Evolutionary conservation across 352 stramenopile genomes (phyloP).

Genomic region (Pythium sp.): DNA sequence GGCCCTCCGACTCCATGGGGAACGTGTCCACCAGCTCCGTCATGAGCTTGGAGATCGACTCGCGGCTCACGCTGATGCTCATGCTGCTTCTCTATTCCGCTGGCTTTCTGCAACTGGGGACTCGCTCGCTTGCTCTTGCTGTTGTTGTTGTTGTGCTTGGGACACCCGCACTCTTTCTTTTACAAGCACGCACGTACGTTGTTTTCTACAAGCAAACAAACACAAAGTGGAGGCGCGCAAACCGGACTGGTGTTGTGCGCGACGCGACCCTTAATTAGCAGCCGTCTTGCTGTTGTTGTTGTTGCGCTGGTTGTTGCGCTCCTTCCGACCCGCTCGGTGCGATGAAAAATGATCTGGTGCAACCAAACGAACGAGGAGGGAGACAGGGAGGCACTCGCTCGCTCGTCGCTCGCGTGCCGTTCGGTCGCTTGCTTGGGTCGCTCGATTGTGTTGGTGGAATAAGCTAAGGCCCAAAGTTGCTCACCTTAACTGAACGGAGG

Average conservation of each 20-base stretch:
- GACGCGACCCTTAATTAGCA: conserved; percentile 3
- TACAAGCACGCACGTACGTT: conserved; percentile 4
- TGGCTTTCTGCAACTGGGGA: neutral
- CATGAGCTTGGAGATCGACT: conserved; percentile 87
- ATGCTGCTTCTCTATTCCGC: conserved; percentile 24
- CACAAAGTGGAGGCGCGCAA: neutral
- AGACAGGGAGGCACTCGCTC: neutral
- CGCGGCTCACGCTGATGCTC: conserved; percentile 77
- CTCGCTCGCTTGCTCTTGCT: conserved; percentile 1
- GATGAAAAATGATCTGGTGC: conserved; percentile 9
- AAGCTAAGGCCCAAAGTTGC: neutral
- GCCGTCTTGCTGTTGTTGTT: neutral
- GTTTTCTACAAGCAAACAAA: neutral
- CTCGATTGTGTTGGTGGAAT: neutral
- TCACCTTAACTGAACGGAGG: neutral
- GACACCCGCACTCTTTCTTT: neutral
- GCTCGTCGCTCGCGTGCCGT: neutral
- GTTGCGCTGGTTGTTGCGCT: neutral
- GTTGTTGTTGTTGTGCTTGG: conserved; percentile 4
- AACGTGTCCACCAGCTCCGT: conserved; percentile 80
- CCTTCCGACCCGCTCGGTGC: conserved; percentile 7
- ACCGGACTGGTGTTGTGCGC: conserved; percentile 4
- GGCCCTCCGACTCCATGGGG: conserved; percentile 70
- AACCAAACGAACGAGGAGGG: neutral
- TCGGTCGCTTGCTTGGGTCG: conserved; percentile 1